Conservation (phyloP, 306 rosid genomes). For the Acmispon strigosus region DNA sequence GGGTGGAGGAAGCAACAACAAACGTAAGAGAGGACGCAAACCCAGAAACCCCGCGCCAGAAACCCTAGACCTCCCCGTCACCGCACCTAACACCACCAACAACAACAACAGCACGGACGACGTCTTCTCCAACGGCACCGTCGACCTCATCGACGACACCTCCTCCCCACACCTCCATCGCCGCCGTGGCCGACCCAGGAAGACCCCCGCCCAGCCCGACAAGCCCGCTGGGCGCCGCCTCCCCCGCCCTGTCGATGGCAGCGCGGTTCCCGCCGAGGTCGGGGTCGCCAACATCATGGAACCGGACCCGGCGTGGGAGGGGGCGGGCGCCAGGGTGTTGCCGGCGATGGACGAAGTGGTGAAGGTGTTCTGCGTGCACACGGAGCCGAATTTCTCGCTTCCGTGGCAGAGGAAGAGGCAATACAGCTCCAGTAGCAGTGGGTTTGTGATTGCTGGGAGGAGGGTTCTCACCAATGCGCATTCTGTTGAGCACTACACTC, state of each 20-base stretch:
- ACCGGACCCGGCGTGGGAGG: conserved; percentile 35
- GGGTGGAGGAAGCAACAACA: conserved; percentile 25
- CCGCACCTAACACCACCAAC: neutral
- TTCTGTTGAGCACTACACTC: conserved; percentile 88
- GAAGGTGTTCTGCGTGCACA: conserved; percentile 86
- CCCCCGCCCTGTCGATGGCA: conserved; percentile 17
- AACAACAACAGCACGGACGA: conserved; percentile 28
- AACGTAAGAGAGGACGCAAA: conserved; percentile 80
- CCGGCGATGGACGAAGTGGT: conserved; percentile 95
- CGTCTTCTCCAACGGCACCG: conserved; percentile 49
- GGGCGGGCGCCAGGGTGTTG: conserved; percentile 40
- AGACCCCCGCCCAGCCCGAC: conserved; percentile 36
- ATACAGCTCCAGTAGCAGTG: conserved; percentile 88
- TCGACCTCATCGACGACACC: conserved; percentile 55
- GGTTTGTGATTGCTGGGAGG: conserved; percentile 72
- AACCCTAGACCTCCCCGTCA: conserved; percentile 53
- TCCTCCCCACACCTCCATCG: conserved; percentile 22
- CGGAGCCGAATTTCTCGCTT: conserved; percentile 92
- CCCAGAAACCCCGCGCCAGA: conserved; percentile 55
- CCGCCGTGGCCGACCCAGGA: conserved; percentile 68
- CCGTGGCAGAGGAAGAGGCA: conserved; percentile 98
- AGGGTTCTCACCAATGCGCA: conserved; percentile 95
- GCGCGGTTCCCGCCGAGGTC: conserved; percentile 23
- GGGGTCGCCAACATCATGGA: conserved; percentile 14
- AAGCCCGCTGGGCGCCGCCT: conserved; percentile 38